phyloP scores from a whole-genome alignment of 805 yeast species.

The Metschnikowia reukaufii region DNA sequence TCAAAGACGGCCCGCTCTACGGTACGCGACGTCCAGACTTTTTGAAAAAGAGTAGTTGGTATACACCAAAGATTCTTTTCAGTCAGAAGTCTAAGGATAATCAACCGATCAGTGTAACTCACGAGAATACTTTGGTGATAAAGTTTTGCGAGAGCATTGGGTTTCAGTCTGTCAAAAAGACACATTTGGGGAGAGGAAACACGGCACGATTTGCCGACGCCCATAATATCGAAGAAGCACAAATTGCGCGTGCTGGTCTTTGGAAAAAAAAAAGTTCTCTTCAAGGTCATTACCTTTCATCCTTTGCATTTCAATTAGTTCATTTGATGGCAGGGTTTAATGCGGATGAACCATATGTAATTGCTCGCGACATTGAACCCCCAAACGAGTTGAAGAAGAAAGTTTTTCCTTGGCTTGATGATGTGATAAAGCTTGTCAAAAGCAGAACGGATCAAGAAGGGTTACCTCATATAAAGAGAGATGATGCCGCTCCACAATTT shows the following conservation, averaged over 20 bases:
- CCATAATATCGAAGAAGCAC: background rate
- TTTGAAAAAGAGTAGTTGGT: background rate
- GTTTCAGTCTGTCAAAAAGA: background rate
- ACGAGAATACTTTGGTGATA: background rate
- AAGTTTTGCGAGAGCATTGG: background rate
- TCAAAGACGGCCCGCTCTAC: constrained; percentile 1
- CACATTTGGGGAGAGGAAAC: background rate
- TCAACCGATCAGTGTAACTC: background rate
- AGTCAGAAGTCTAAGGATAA: background rate
- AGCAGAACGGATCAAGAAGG: background rate
- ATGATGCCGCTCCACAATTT: background rate
- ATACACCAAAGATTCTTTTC: background rate
- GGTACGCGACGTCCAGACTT: constrained; percentile 1
- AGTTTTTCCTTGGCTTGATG: constrained; percentile 9
- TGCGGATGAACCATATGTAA: background rate
- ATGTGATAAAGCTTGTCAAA: background rate
- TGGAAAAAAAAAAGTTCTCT: background rate
- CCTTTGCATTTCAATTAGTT: constrained; percentile 1
- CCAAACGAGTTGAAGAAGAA: constrained; percentile 1
- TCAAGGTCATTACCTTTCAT: background rate
- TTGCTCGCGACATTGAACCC: constrained; percentile 7
- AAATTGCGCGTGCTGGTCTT: constrained; percentile 4
- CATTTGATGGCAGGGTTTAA: constrained; percentile 4
- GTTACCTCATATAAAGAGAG: background rate
- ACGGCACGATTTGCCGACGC: constrained; percentile 3